Conservation (phyloP, 169 alveolate species). For the Cystoisospora suis region DNA sequence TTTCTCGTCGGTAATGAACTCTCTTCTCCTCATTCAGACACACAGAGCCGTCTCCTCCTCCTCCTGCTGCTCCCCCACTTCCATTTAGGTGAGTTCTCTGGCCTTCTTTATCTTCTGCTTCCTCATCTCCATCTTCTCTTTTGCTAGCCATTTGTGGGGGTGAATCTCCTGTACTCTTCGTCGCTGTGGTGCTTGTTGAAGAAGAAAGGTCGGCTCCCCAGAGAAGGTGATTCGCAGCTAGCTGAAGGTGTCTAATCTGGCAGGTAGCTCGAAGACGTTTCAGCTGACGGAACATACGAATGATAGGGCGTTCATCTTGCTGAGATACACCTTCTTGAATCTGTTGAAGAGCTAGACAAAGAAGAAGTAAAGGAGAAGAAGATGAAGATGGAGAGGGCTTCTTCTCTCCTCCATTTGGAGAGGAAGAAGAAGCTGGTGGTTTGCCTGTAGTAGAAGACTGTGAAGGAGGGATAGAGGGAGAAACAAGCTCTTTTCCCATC, state of each 20-base stretch:
- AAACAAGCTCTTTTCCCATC: too few species aligned
- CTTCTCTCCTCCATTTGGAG: not conserved
- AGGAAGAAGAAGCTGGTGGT: too few species aligned
- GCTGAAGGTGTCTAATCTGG: not conserved
- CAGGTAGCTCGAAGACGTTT: not conserved
- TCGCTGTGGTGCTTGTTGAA: not conserved
- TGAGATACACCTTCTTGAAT: not conserved
- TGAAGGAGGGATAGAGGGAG: too few species aligned
- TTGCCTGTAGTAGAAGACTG: too few species aligned
- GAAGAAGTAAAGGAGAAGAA: not conserved
- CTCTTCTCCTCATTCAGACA: not conserved
- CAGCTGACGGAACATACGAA: constrained; percentile 23
- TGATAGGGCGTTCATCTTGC: constrained; percentile 22
- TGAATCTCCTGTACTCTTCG: not conserved
- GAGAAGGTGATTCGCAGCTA: not conserved
- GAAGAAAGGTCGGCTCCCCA: not conserved
- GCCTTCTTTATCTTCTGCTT: too few species aligned
- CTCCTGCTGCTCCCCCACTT: not conserved
- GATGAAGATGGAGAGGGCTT: not conserved
- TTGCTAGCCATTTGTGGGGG: not conserved
- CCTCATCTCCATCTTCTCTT: not conserved
- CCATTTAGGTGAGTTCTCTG: too few species aligned
- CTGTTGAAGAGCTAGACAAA: constrained; percentile 13
- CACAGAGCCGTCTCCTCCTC: not conserved
- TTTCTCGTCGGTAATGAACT: not conserved